Base-by-base conservation (phyloP, 257 asterid genomes). In the Solanum raphanifolium region DNA sequence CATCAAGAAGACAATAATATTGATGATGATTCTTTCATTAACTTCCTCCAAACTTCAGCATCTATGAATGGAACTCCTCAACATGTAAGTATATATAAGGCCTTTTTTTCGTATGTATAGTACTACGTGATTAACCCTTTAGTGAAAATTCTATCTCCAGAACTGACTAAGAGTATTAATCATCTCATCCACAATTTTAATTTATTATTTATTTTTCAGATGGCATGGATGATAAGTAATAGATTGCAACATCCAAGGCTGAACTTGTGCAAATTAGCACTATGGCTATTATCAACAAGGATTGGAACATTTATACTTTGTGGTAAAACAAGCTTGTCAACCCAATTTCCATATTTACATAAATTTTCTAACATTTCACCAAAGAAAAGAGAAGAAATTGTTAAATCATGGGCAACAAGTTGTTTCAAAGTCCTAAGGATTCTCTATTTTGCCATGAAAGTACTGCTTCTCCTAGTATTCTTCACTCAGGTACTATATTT, bases 321-420 rank as follows among this genome's bases (percentile, higher is more conserved):
- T 87, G 98, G 98, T 31, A 81, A 85, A 21, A 87, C 89, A 65
- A 91, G 96, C 31, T 69, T 94, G 86, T 91, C 96, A 3, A 15
- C 55, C 34, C 41, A 90, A 0, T 95, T 92, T 34, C 98, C 98
- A 20, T 94, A 91, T 46, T 85, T 94, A 39, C 93, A 81, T 87
- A 93, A 86, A 31, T 95, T 95, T 32, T 93, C 98, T 1, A 58
- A 38, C 38, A 12, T 95, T 34, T 71, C 94, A 5, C 88, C 15
- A 3, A 34, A 89, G 7, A 85, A 90, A 36, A 92, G 98, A 85
- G 88, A 86, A 31, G 84, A 91, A 65, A 92, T 95, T 52, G 21
- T 94, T 85, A 58, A 87, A 15, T 90, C 95, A 20, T 95, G 97
- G 98, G 91, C 95, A 27, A 12, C 86, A 20, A 93, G 96, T 90